phyloP scores from a whole-genome alignment of 2,329 filamentous ascomycete species.

The Immersiporthe knoxdaviesiana region DNA sequence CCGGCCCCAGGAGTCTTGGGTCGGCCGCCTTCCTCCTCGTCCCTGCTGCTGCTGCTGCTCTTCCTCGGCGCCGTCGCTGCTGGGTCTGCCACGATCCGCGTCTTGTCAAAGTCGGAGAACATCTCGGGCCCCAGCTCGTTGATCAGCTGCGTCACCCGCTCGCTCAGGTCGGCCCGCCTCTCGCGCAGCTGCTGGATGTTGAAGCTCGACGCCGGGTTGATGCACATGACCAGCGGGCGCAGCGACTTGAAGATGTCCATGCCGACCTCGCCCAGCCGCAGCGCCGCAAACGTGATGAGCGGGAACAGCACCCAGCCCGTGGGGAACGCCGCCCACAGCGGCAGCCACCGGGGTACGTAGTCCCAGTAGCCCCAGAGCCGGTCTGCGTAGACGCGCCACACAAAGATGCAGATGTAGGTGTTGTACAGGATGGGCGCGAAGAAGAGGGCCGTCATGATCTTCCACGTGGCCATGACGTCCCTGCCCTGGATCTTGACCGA shows the following conservation, averaged over 20 bases:
- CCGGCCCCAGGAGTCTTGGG: conserved; percentile 33
- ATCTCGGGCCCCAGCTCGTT: conserved; percentile 95
- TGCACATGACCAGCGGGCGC: conserved; percentile 80
- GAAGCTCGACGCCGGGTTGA: conserved; percentile 83
- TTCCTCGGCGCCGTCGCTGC: conserved; percentile 35
- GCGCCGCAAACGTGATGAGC: conserved; percentile 85
- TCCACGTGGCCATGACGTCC: conserved; percentile 94
- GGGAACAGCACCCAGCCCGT: conserved; percentile 82
- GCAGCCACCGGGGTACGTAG: conserved; percentile 77
- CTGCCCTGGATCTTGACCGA: conserved; percentile 86
- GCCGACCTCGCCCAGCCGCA: conserved; percentile 95
- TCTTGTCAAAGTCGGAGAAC: conserved; percentile 91
- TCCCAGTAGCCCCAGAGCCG: conserved; percentile 83
- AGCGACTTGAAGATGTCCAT: conserved; percentile 99
- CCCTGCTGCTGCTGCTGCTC: background rate
- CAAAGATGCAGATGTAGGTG: conserved; percentile 75
- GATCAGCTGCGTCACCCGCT: conserved; percentile 86
- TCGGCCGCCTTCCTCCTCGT: conserved; percentile 39
- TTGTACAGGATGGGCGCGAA: conserved; percentile 82
- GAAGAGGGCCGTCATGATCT: conserved; percentile 83
- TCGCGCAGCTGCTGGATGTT: conserved; percentile 78
- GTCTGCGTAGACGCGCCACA: conserved; percentile 79
- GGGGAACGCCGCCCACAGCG: conserved; percentile 75
- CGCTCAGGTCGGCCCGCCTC: conserved; percentile 73
- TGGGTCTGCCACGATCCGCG: conserved; percentile 67